Evolutionary conservation across 108 stramenopile species (phyloP).

Genomic region (Cyclotella choctawhatcheeana): DNA sequence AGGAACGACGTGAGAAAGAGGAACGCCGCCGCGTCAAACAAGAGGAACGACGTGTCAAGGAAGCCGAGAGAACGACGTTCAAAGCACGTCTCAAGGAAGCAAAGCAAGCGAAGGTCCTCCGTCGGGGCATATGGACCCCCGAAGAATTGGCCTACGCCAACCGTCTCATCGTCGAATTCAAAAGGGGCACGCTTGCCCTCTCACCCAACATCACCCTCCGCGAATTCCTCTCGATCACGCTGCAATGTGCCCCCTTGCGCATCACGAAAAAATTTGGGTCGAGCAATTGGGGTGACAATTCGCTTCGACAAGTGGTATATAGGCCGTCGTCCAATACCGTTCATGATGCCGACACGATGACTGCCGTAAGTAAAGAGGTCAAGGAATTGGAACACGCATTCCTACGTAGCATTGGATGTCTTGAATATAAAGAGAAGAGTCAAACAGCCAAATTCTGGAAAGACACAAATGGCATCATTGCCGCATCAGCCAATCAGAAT

Average conservation of each 20-base stretch:
- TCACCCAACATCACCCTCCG: conserved; percentile 95
- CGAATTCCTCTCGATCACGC: conserved; percentile 92
- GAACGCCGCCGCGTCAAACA: too few species aligned
- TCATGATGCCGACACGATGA: conserved; percentile 91
- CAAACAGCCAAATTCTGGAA: too few species aligned
- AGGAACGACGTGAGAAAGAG: too few species aligned
- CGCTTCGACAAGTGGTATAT: conserved; percentile 97
- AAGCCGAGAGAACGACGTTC: too few species aligned
- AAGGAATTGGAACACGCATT: conserved; percentile 90
- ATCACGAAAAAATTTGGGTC: conserved; percentile 99
- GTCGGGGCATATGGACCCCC: conserved; percentile 90
- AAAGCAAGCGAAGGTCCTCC: too few species aligned
- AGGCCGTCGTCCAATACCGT: conserved; percentile 87
- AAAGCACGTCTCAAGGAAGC: too few species aligned
- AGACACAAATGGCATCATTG: too few species aligned
- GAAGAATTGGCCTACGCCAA: conserved; percentile 97
- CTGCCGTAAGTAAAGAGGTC: conserved; percentile 80
- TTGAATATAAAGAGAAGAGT: too few species aligned
- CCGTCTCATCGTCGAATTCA: conserved; percentile 95
- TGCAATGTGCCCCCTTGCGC: conserved; percentile 98
- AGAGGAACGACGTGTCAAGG: too few species aligned
- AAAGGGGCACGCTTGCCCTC: conserved; percentile 77
- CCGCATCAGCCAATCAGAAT: too few species aligned
- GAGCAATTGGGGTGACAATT: conserved; percentile 92
- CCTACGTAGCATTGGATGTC: too few species aligned